Percentiles rank a stretch among this genome's conserved stretches.
These are phyloP conservation scores for Trichocomaceae sp. DNA, from an alignment of 2,329 filamentous ascomycete genomes.

Conservation along the genomic window DNA sequence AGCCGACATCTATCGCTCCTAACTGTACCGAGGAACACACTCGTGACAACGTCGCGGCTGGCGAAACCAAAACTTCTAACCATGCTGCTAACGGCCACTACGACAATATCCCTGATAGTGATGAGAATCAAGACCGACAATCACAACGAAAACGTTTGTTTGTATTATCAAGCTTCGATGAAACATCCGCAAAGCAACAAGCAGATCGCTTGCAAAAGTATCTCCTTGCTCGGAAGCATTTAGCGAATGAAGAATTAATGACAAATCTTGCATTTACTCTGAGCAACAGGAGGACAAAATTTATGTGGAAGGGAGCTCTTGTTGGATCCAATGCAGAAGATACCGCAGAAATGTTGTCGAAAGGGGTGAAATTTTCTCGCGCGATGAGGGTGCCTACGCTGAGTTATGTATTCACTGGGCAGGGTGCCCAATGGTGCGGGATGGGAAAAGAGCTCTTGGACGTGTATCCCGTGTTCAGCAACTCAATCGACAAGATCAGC, in stretches of 20 bases:
- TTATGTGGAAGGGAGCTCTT: background rate
- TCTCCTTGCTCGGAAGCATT: background rate
- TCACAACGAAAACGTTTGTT: background rate
- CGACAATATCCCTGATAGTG: too few relatives aligned
- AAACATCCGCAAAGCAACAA: background rate
- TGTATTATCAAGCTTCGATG: background rate
- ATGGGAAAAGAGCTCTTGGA: constrained; percentile 24
- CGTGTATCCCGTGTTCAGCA: constrained; percentile 1
- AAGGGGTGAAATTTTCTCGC: background rate
- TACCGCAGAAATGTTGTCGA: background rate
- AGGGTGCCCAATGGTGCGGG: constrained; percentile 30
- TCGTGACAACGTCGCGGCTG: too few relatives aligned
- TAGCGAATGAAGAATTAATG: background rate
- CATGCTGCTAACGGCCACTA: too few relatives aligned
- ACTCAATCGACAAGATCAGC: background rate
- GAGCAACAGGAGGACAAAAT: background rate
- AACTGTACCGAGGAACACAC: too few relatives aligned
- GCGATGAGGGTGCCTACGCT: constrained; percentile 14
- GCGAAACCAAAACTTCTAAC: too few relatives aligned
- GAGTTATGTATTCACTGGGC: constrained; percentile 27
- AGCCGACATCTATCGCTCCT: too few relatives aligned
- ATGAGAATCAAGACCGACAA: too few relatives aligned
- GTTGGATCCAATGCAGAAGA: background rate
- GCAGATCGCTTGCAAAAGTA: background rate
- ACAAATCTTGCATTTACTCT: background rate